phyloP scores from a whole-genome alignment of 208 protist genomes.

The Trypanosoma caninum region DNA sequence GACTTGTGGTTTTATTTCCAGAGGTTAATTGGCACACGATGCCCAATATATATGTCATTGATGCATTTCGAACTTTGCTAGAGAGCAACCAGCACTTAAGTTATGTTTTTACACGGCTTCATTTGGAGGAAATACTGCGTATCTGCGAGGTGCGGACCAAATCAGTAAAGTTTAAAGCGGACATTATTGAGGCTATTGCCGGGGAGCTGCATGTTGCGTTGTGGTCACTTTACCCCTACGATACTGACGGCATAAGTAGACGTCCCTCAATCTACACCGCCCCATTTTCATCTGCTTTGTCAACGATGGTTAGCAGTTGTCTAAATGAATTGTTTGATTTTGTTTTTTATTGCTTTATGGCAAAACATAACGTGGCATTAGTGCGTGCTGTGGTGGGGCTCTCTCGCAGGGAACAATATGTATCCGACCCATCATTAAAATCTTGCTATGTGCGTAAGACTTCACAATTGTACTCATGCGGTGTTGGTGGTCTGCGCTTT shows the following conservation, averaged over 20 bases:
- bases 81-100: conserved; percentile 28
- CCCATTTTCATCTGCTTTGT: conserved; percentile 5
- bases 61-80: conserved; percentile 22
- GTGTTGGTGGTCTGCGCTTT: background rate
- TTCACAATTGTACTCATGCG: background rate
- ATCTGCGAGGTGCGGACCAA: background rate
- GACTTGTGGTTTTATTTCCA: conserved; percentile 18
- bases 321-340: conserved; percentile 15
- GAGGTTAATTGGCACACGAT: conserved; percentile 22
- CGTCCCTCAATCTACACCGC: conserved; percentile 10
- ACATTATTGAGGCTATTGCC: conserved; percentile 23
- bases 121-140: background rate
- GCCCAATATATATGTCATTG: background rate
- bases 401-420: conserved; percentile 16
- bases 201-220: conserved; percentile 21
- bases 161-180: conserved; percentile 24
- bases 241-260: conserved; percentile 11
- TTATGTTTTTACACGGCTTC: conserved; percentile 12
- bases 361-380: background rate
- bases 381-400: conserved; percentile 10
- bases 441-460: conserved; percentile 1
- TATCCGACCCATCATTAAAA: conserved; percentile 4
- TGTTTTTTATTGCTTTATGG: conserved; percentile 16
- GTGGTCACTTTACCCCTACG: conserved; percentile 18
- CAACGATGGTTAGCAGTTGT: conserved; percentile 1